These are phyloP conservation scores for Sanghuangporus baumii DNA, from an alignment of 1,284 basidiomycete genomes.

Conservation along the genomic window DNA sequence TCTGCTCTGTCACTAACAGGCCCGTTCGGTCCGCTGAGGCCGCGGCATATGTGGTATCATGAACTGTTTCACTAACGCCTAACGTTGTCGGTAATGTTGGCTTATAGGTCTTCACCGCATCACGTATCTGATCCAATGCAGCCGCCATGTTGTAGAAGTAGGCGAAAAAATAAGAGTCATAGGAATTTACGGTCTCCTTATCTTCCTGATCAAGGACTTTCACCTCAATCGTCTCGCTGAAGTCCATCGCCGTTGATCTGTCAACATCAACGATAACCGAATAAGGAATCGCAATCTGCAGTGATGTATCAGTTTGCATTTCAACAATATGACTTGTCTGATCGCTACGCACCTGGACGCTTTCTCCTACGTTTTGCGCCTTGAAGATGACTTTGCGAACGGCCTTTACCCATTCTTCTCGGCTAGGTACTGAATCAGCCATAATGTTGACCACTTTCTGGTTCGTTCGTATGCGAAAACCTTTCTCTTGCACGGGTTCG, in stretches of 20 bases:
- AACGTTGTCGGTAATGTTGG: not conserved
- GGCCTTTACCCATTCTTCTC: constrained; percentile 92
- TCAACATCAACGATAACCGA: constrained; percentile 87
- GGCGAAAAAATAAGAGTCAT: constrained; percentile 92
- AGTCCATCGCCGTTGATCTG: constrained; percentile 82
- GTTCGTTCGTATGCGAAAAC: constrained; percentile 76
- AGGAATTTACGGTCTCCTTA: constrained; percentile 42
- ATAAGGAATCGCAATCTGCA: constrained; percentile 89
- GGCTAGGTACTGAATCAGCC: constrained; percentile 74
- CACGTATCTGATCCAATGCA: constrained; percentile 75
- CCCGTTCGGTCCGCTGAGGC: not conserved
- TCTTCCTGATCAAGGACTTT: constrained; percentile 85
- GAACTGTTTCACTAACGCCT: constrained; percentile 10
- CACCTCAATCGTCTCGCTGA: constrained; percentile 90
- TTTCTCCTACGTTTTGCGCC: constrained; percentile 92
- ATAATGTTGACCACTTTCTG: constrained; percentile 69
- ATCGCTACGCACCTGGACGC: constrained; percentile 69
- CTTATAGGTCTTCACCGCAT: constrained; percentile 53
- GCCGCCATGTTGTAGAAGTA: constrained; percentile 79
- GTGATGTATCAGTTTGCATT: not conserved
- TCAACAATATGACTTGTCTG: no score
- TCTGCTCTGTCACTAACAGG: constrained; percentile 1
- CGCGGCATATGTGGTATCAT: constrained; percentile 14
- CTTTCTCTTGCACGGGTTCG: constrained; percentile 68
- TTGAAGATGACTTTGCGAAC: constrained; percentile 91